Evolutionary conservation across 306 rosid genomes (phyloP).

Genomic region (Vachellia pachyceras): DNA sequence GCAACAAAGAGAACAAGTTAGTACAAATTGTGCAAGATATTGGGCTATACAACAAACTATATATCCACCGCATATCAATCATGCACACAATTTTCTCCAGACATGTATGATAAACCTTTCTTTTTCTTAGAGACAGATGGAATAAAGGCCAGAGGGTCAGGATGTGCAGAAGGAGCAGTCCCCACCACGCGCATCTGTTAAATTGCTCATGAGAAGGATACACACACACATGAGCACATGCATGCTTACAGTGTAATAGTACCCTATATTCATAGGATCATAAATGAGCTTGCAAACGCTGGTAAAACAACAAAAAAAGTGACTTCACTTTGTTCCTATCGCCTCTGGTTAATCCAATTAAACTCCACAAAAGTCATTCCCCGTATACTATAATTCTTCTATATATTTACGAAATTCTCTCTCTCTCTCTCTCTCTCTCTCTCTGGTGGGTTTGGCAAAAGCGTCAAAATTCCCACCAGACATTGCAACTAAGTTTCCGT

Average conservation of each 20-base stretch:
- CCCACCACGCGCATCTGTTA: slow-evolving; percentile 43
- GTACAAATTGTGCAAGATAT: neutral
- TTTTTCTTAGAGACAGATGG: slow-evolving; percentile 37
- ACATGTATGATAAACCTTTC: neutral
- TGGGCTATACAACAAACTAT: neutral
- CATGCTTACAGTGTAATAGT: neutral
- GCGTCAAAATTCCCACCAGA: slow-evolving; percentile 40
- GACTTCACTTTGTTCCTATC: slow-evolving; percentile 23
- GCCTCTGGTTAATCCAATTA: neutral
- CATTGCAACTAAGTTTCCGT: slow-evolving; percentile 38
- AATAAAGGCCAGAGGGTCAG: slow-evolving; percentile 44
- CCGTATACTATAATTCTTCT: slow-evolving; percentile 3
- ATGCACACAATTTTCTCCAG: neutral
- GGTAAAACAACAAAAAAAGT: slow-evolving; percentile 47
- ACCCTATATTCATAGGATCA: slow-evolving; percentile 35
- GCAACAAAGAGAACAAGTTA: neutral
- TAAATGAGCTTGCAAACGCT: slow-evolving; percentile 44
- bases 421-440: slow-evolving; percentile 19
- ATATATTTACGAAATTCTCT: neutral
- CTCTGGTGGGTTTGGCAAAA: slow-evolving; percentile 27
- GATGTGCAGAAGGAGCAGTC: slow-evolving; percentile 37
- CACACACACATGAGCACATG: too few species aligned
- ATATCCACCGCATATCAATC: neutral
- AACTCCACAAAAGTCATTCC: slow-evolving; percentile 36
- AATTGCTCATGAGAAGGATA: neutral